Conservation (phyloP, 1,284 basidiomycete genomes). For the Malassezia yamatoensis region DNA sequence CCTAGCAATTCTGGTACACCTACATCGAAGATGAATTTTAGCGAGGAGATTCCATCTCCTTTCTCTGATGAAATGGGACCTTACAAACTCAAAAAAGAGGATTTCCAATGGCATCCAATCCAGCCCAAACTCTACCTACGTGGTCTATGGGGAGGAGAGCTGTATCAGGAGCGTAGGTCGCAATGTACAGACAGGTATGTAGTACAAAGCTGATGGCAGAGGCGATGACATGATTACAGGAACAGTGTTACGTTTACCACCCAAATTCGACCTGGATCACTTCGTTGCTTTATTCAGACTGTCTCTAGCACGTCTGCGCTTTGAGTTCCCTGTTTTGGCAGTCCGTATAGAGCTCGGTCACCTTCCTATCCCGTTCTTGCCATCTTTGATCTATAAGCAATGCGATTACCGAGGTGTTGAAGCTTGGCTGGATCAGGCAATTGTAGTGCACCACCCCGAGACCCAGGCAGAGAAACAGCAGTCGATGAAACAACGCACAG, state of each 20-base stretch:
- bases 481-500: conserved; percentile 1
- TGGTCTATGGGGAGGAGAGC: conserved; percentile 10
- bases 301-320: conserved; percentile 5
- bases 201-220: neutral
- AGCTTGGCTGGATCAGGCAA: neutral
- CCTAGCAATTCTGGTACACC: no score
- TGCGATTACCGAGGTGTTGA: conserved; percentile 6
- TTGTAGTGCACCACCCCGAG: neutral
- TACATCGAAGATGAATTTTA: no score
- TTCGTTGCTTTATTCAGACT: conserved; percentile 6
- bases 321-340: conserved; percentile 5
- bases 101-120: conserved; percentile 3
- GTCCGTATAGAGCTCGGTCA: conserved; percentile 4
- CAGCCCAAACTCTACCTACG: conserved; percentile 1
- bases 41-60: conserved; percentile 1
- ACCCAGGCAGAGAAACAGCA: neutral
- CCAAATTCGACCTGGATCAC: neutral
- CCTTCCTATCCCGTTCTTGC: conserved; percentile 1
- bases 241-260: neutral
- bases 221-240: conserved; percentile 15
- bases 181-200: neutral
- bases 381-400: conserved; percentile 3
- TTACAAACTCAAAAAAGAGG: conserved; percentile 3
- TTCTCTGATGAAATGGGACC: conserved; percentile 11
- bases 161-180: conserved; percentile 17